Conservation (phyloP, 2,329 filamentous ascomycete species). For the Phyllachora maydis region DNA sequence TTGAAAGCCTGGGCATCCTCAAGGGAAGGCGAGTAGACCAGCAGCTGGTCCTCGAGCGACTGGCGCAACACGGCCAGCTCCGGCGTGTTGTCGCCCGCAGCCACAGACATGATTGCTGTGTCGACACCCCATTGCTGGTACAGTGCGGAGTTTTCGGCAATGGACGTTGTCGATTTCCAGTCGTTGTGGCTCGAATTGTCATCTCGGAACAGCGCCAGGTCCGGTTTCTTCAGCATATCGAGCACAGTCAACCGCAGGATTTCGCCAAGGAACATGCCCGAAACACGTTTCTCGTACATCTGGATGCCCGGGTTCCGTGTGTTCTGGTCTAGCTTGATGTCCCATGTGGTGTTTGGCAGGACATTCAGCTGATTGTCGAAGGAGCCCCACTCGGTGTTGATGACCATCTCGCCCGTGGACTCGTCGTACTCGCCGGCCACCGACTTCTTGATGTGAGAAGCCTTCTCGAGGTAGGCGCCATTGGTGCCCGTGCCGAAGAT, state of each 20-base stretch:
- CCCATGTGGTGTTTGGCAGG: slow-evolving; percentile 70
- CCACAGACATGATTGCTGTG: slow-evolving; percentile 72
- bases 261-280: slow-evolving; percentile 95
- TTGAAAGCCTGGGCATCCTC: slow-evolving; percentile 85
- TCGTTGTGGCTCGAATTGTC: slow-evolving; percentile 53
- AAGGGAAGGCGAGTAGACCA: slow-evolving; percentile 53
- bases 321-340: slow-evolving; percentile 54
- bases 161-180: slow-evolving; percentile 45
- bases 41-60: slow-evolving; percentile 55
- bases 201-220: slow-evolving; percentile 55
- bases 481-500: slow-evolving; percentile 98
- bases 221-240: slow-evolving; percentile 46
- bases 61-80: slow-evolving; percentile 56
- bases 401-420: slow-evolving; percentile 80
- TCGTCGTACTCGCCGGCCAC: slow-evolving; percentile 51
- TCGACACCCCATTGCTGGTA: slow-evolving; percentile 77
- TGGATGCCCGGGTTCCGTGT: slow-evolving; percentile 87
- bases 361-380: slow-evolving; percentile 90
- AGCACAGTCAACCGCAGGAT: slow-evolving; percentile 65
- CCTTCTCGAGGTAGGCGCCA: slow-evolving; percentile 89
- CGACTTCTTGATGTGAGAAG: slow-evolving; percentile 64
- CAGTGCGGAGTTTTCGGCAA: slow-evolving; percentile 44
- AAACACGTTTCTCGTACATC: slow-evolving; percentile 98
- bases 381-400: slow-evolving; percentile 97
- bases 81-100: slow-evolving; percentile 58